phyloP scores from a whole-genome alignment of 2,329 filamentous ascomycete genomes.

The Penicillium sp. region DNA sequence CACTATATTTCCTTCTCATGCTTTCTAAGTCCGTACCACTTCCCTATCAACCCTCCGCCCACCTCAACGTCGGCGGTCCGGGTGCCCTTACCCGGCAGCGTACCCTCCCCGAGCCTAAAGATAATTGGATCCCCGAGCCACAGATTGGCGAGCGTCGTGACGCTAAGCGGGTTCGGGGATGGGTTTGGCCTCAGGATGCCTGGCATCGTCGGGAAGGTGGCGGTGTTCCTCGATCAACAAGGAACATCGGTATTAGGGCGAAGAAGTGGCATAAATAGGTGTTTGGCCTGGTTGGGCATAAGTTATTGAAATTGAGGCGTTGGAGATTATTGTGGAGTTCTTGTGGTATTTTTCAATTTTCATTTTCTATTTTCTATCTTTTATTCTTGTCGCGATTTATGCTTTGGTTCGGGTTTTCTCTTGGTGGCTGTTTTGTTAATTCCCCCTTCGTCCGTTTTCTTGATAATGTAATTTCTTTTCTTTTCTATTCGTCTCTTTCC shows the following conservation, averaged over 20 bases:
- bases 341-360: not conserved
- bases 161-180: slow-evolving; percentile 60
- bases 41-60: slow-evolving; percentile 56
- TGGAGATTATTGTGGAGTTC: not conserved
- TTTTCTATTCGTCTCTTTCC: not conserved
- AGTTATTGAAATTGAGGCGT: not conserved
- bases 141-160: slow-evolving; percentile 61
- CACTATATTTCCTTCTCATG: slow-evolving; percentile 66
- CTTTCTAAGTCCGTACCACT: slow-evolving; percentile 62
- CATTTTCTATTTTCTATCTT: not conserved
- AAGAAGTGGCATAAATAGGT: slow-evolving; percentile 41
- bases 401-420: slow-evolving; percentile 3
- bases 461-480: not conserved
- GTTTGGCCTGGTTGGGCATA: not conserved
- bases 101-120: slow-evolving; percentile 52
- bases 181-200: slow-evolving; percentile 63
- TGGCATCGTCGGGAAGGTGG: slow-evolving; percentile 58
- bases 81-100: slow-evolving; percentile 58
- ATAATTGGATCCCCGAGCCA: slow-evolving; percentile 63
- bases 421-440: slow-evolving; percentile 19
- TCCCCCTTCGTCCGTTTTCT: slow-evolving; percentile 1
- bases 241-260: slow-evolving; percentile 21
- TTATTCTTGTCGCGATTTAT: not conserved
- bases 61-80: slow-evolving; percentile 61
- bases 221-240: slow-evolving; percentile 28